These are phyloP conservation scores for Nicotiana sylvestris DNA, from an alignment of 257 asterid species.

Conservation along the genomic window DNA sequence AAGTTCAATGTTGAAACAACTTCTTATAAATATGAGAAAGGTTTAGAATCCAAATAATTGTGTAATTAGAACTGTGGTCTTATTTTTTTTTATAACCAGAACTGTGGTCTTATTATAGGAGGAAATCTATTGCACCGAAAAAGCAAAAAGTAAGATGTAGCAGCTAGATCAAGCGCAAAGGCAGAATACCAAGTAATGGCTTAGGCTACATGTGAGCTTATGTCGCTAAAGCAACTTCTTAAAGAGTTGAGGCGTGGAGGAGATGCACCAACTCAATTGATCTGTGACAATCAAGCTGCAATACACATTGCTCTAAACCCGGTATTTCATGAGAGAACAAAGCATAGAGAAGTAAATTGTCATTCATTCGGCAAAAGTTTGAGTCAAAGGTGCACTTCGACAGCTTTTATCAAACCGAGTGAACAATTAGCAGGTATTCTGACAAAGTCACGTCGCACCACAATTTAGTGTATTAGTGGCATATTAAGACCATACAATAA, in stretches of 20 bases:
- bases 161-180: neutral
- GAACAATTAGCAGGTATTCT: neutral
- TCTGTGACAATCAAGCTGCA: neutral
- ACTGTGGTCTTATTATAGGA: neutral
- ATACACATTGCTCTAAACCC: neutral
- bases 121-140: neutral
- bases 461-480: neutral
- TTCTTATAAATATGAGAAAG: neutral
- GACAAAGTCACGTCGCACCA: neutral
- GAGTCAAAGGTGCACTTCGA: neutral
- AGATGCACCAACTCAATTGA: constrained; percentile 4
- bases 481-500: neutral
- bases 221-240: neutral
- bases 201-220: neutral
- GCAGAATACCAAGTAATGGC: neutral
- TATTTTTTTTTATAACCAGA: neutral
- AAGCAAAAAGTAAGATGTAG: neutral
- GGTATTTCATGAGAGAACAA: neutral
- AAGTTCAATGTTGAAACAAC: neutral
- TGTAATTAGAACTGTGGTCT: neutral
- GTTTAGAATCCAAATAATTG: neutral
- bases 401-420: neutral
- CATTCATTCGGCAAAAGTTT: neutral
- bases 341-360: neutral
- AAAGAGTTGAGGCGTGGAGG: neutral